Base-by-base conservation (phyloP, 495 filamentous ascomycete genomes). In the Penicillium lagena region DNA sequence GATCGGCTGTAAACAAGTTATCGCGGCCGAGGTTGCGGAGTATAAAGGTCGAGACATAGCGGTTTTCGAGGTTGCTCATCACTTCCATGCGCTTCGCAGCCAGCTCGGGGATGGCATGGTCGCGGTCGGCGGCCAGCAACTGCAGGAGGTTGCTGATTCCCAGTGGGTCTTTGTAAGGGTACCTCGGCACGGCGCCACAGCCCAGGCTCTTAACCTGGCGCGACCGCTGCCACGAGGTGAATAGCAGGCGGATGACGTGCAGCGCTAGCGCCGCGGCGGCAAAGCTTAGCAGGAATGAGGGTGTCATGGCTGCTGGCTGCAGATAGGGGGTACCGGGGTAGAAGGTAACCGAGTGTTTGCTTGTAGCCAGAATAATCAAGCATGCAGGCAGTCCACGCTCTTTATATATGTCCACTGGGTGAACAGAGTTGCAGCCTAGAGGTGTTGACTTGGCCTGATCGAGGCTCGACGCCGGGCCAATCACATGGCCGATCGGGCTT, bases 1-100 rank as follows among this genome's bases (percentile, higher is more conserved):
- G 76, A 14, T 81, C 77, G 39, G 67, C 59, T 7, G 79, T 81
- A 32, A 62, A 63, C 40, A 67, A 37, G 12, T 45, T 38, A 12
- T 64, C 47, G 27, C 52, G 51, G 36, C 62, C 63, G 22, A 63
- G 40, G 22, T 60, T 59, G 29, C 58, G 55, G 9, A 60, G 14
- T 7, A 42, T 37, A 38, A 50, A 66, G 15, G 64, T 66, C 2
- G 51, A 52, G 17, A 67, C 58, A 29, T 49, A 46, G 13, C 66
- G 60, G 27, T 57, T 52, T 39, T 68, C 60, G 13, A 45, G 46
- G 0, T 62, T 52, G 13, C 47, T 51, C 29, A 68, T 42, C 2
- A 27, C 42, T 9, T 51, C 17, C 12, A 57, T 33, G 0, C 66
- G 66, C 12, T 39, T 31, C 29, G 49, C 46, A 1, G 51, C 35